phyloP scores from a whole-genome alignment of 73 alveolate genomes.

The Tetrahymena malaccensis region DNA sequence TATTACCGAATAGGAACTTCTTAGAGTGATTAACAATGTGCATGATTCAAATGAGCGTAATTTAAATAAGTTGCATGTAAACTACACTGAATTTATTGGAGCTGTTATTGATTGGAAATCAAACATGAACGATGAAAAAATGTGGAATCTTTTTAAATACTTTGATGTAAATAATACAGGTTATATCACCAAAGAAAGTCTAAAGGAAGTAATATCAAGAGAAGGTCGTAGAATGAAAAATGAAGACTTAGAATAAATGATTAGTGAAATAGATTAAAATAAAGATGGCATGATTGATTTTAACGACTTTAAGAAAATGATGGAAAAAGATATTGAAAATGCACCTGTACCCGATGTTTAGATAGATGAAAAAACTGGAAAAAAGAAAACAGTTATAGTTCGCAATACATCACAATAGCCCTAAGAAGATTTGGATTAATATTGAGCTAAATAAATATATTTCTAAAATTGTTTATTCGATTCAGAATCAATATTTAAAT shows the following conservation, averaged over 20 bases:
- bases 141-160: conserved; percentile 45
- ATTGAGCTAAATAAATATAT: background rate
- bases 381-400: background rate
- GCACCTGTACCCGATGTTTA: background rate
- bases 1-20: background rate
- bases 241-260: conserved; percentile 35
- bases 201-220: conserved; percentile 48
- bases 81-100: conserved; percentile 53
- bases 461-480: background rate
- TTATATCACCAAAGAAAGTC: conserved; percentile 40
- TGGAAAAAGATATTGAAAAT: conserved; percentile 32
- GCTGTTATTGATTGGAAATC: conserved; percentile 44
- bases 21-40: background rate
- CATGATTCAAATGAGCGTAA: background rate
- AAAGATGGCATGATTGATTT: conserved; percentile 29
- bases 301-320: conserved; percentile 43
- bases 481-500: no score
- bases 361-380: background rate
- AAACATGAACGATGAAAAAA: conserved; percentile 24
- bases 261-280: conserved; percentile 36
- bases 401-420: background rate
- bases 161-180: conserved; percentile 53
- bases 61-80: conserved; percentile 3
- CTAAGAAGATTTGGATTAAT: background rate
- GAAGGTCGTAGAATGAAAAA: conserved; percentile 39